Base-by-base conservation (phyloP, 1,284 basidiomycete genomes). In the Tilletia setariae region DNA sequence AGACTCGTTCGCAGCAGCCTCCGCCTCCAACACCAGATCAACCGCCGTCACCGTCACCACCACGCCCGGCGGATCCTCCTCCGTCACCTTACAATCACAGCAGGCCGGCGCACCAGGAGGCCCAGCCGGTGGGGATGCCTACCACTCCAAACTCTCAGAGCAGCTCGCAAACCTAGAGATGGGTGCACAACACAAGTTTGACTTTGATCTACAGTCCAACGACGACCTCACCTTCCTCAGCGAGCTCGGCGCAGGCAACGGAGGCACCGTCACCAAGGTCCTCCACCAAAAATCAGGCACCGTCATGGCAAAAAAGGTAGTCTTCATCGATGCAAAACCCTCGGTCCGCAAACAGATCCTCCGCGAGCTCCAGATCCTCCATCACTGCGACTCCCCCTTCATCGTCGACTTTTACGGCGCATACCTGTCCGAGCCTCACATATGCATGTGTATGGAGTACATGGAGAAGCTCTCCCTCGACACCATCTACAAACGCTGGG, bases 371-470 rank as follows among this genome's bases (percentile, higher is more conserved):
- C 94, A 98, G 81, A 98, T 99, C 85, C 92, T 98, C 91, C 93
- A 97, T 83, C 92, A 97, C 82, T 98, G 96, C 84, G 87, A 90
- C 73, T 96, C 92, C 2, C 87, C 88, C 28, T 92, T 93, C 84
- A 99, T 98, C 80, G 91, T 98, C 76, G 93, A 91, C 1, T 98
- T 95, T 85, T 97, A 91, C 81, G 95, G 96, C 71, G 95, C 96
- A 32, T 98, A 93, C 85, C 86, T 97, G 53, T 89, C 90, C 13
- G 95, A 98, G 80, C 94, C 95, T 13, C 96, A 98, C 77, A 95
- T 99, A 79, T 97, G 94, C 84, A 94, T 98, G 74, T 98, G 94
- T 84, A 98, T 98, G 90, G 95, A 99, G 81, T 92, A 86, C 83
- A 94, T 94, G 94, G 93, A 98, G 73, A 84, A 85, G 67, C 85